Base-by-base conservation (phyloP, 2,329 filamentous ascomycete species). In the Teratosphaeria gauchensis region DNA sequence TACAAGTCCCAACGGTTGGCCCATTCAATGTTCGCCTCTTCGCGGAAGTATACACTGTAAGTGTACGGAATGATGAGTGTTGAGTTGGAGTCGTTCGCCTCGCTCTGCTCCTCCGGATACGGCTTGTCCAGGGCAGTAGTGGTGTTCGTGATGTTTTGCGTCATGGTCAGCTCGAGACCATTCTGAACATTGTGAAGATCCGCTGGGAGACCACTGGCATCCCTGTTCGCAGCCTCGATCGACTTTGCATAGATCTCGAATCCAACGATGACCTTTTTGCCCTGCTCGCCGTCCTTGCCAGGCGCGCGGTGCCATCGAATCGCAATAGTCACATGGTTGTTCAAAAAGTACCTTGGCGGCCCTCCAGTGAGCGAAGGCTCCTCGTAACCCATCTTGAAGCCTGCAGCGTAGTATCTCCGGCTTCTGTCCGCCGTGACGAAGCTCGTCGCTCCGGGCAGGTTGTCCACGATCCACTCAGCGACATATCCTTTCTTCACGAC, bases 391-490 rank as follows among this genome's bases (percentile, higher is more conserved):
- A 95, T 79, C 75, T 94, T 95, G 80, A 95, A 95, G 1, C 91
- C 91, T 1, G 90, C 85, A 12, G 90, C 88, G 71, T 95, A 95
- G 77, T 95, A 95, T 73, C 92, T 95, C 67, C 84, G 82, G 53
- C 82, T 85, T 76, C 90, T 90, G 73, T 95, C 90, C 38, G 89
- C 87, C 0, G 89, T 92, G 31, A 94, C 87, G 69, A 95, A 95
- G 72, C 87, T 92, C 8, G 90, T 95, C 38, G 90, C 90, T 6
- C 90, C 90, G 1, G 91, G 90, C 9, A 96, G 79, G 68, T 95
- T 95, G 73, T 96, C 90, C 63, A 94, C 88, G 65, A 95, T 95
- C 91, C 90, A 95, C 73, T 95, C 90, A 1, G 86, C 86, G n/a
- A 94, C 85, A 72, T 94, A 95, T 38, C 88, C 89, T 56, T 91